phyloP scores from a whole-genome alignment of 176 grass and related monocot genomes.

The Leersia perrieri region DNA sequence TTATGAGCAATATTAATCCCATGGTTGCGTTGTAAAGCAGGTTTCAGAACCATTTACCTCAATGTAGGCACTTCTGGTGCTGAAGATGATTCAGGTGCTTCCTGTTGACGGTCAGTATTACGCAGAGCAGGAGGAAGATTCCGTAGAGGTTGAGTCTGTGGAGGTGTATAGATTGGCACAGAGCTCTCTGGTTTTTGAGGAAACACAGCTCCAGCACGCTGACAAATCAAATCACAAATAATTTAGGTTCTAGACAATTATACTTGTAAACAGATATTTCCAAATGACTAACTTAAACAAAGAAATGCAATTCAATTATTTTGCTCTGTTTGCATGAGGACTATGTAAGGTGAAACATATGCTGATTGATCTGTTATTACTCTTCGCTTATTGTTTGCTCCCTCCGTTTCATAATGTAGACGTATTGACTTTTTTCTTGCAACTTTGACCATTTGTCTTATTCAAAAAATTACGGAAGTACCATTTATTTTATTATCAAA shows the following conservation, averaged over 20 bases:
- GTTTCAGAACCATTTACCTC: constrained; percentile 53
- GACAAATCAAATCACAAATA: constrained; percentile 25
- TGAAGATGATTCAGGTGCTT: constrained; percentile 57
- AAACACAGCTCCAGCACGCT: constrained; percentile 95
- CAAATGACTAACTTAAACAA: constrained; percentile 7
- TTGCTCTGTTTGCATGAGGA: not conserved
- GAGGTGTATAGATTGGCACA: constrained; percentile 78
- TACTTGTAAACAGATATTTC: not conserved
- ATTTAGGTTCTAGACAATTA: not conserved
- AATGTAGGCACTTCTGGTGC: constrained; percentile 55
- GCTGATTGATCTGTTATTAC: not conserved
- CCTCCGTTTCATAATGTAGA: too few species aligned
- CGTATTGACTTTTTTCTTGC: too few species aligned
- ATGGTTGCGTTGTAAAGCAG: not conserved
- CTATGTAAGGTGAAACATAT: not conserved
- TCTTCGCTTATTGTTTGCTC: not conserved
- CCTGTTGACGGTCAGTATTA: constrained; percentile 59
- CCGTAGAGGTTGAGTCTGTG: constrained; percentile 84
- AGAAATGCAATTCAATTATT: not conserved
- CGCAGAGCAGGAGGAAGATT: constrained; percentile 58
- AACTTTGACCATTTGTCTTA: too few species aligned
- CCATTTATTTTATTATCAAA: too few species aligned
- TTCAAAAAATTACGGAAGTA: too few species aligned
- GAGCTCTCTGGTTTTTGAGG: constrained; percentile 75
- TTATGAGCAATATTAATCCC: constrained; percentile 9